Base-by-base conservation (phyloP, 495 filamentous ascomycete genomes). In the Podospora pseudocomata region DNA sequence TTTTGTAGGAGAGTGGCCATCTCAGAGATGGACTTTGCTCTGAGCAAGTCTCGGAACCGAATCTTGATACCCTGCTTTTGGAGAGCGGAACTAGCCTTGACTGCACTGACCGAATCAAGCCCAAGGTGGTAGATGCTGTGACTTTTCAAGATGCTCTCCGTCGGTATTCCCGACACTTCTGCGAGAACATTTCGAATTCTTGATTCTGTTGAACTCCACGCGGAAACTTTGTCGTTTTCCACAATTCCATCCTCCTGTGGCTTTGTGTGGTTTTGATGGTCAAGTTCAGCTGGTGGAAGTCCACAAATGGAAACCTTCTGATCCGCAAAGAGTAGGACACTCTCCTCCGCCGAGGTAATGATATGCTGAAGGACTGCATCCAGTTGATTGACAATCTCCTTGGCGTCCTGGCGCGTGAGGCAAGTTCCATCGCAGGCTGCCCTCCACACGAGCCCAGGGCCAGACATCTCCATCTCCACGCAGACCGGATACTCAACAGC, bases 21-120 rank as follows among this genome's bases (percentile, higher is more conserved):
- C 7, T 86, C 84, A 4, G 78, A 73, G 16, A 93, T 80, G 1
- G 86, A 91, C n/a, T 80, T 80, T 0, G 88, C 86, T 67, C 81
- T 83, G 2, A 94, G 77, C 59, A 95, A 85, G 44, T 91, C 86
- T 9, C 89, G 85, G 15, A 92, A 88, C 34, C 81, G 80, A 0
- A 92, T 74, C 4, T 76, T 76, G 3, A 93, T 73, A 0, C 82
- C 85, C 53, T 85, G 79, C 57, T 86, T 88, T 20, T 86, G 84
- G 11, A 93, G 80, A n/a, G 89, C 77, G 0, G 87, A 83, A 26
- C 88, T 86, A 18, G 90, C 83, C 60, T 90, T 88, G 76, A 97
- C 93, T 11, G 92, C 91, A 64, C 90, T 91, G 73, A 98, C 92
- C 3, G 94, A 97, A 74, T 98, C 94, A 49, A 97, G 82, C 6